These are phyloP conservation scores for Ophiobolus disseminans DNA, from an alignment of 2,329 filamentous ascomycete species.

Conservation along the genomic window DNA sequence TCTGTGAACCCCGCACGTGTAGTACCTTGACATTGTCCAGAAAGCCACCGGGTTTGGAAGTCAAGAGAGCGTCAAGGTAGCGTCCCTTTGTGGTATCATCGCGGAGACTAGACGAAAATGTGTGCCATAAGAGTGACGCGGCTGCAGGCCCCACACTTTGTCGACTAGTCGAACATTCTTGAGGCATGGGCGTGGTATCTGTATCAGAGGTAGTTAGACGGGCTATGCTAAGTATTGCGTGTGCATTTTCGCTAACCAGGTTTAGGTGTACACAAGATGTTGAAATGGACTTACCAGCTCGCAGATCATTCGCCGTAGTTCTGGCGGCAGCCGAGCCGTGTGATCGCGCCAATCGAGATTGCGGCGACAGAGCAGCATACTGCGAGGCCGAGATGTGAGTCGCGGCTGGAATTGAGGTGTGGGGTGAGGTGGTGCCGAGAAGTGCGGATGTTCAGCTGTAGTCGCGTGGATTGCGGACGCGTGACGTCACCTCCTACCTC, in stretches of 20 bases:
- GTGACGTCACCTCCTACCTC: too few relatives aligned
- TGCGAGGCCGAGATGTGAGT: neutral
- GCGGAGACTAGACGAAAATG: neutral
- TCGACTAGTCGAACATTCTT: neutral
- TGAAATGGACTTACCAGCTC: neutral
- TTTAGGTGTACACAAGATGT: too few relatives aligned
- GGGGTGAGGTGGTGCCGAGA: too few relatives aligned
- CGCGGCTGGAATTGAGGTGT: too few relatives aligned
- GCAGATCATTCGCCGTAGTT: neutral
- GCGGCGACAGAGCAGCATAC: too few relatives aligned
- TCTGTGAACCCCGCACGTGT: neutral
- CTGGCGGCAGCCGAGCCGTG: neutral
- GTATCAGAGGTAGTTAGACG: too few relatives aligned
- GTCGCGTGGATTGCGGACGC: too few relatives aligned
- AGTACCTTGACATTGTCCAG: conserved; percentile 1
- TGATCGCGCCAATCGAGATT: too few relatives aligned
- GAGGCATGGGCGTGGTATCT: neutral
- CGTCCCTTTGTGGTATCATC: neutral
- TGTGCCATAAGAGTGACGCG: neutral
- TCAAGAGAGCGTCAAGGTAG: neutral
- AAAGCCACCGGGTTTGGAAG: neutral
- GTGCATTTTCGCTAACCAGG: too few relatives aligned
- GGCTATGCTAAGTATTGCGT: too few relatives aligned
- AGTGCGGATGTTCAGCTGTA: too few relatives aligned
- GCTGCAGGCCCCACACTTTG: neutral